Evolutionary conservation across 805 yeast genomes (phyloP).

Genomic region (Yamadazyma olivae): DNA sequence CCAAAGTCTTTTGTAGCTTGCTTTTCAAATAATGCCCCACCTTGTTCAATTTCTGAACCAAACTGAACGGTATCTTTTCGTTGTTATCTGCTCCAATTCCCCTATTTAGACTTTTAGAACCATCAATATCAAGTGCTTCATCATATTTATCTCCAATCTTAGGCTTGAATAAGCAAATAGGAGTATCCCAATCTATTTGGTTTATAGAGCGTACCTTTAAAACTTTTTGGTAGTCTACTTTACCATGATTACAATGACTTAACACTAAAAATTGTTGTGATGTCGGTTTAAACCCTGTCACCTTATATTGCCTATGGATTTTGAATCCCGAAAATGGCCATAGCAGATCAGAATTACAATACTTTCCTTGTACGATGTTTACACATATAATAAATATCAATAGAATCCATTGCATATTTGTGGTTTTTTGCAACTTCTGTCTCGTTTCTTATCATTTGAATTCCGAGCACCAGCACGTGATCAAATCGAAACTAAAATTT

Average conservation of each 20-base stretch:
- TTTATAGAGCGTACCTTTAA: slow-evolving; percentile 24
- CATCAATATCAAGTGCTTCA: background rate
- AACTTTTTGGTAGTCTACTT: slow-evolving; percentile 40
- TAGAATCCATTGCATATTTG: background rate
- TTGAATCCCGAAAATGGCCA: slow-evolving; percentile 55
- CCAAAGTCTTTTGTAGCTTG: slow-evolving; percentile 18
- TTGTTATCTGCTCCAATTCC: background rate
- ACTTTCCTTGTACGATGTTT: background rate
- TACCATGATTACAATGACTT: slow-evolving; percentile 52
- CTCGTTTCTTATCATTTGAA: too few relatives aligned
- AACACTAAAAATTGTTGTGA: slow-evolving; percentile 43
- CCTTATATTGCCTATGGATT: slow-evolving; percentile 45
- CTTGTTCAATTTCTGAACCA: background rate
- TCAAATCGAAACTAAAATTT: too few relatives aligned
- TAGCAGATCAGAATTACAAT: slow-evolving; percentile 5
- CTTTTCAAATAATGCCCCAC: slow-evolving; percentile 7
- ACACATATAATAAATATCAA: background rate
- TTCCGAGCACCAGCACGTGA: too few relatives aligned
- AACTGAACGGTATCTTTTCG: background rate
- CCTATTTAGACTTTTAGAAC: background rate
- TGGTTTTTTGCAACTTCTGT: slow-evolving; percentile 5
- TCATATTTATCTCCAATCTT: slow-evolving; percentile 11
- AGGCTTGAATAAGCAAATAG: slow-evolving; percentile 44
- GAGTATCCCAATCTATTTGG: slow-evolving; percentile 48
- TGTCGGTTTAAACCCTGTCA: slow-evolving; percentile 28